These are phyloP conservation scores for Pisolithus microcarpus DNA, from an alignment of 768 basidiomycete species.

Conservation along the genomic window DNA sequence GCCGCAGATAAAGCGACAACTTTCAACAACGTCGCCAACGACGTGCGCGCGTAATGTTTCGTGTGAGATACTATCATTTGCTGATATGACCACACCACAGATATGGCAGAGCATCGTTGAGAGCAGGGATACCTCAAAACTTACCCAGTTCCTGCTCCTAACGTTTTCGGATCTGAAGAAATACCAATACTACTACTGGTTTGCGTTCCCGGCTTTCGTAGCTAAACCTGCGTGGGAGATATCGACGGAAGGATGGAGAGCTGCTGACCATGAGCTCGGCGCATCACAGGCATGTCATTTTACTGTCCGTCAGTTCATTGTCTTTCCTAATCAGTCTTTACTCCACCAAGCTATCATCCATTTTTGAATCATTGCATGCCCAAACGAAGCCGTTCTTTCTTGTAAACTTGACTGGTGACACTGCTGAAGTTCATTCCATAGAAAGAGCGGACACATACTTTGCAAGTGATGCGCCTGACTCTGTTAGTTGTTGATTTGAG, in stretches of 20 bases:
- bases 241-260: slow-evolving; percentile 49
- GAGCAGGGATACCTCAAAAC: slow-evolving; percentile 44
- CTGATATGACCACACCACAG: slow-evolving; percentile 27
- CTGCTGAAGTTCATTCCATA: slow-evolving; percentile 42
- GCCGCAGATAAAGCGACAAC: slow-evolving; percentile 81
- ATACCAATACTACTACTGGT: slow-evolving; percentile 98
- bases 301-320: background rate
- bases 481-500: slow-evolving; percentile 28
- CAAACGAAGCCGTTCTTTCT: slow-evolving; percentile 55
- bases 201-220: slow-evolving; percentile 89
- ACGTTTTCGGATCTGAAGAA: slow-evolving; percentile 98
- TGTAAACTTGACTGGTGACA: slow-evolving; percentile 34
- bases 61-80: background rate
- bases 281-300: slow-evolving; percentile 31
- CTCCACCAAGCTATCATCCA: slow-evolving; percentile 39
- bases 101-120: slow-evolving; percentile 61
- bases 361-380: slow-evolving; percentile 43
- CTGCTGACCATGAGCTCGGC: slow-evolving; percentile 40
- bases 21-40: slow-evolving; percentile 64
- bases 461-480: slow-evolving; percentile 31
- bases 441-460: slow-evolving; percentile 58
- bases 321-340: background rate
- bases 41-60: slow-evolving; percentile 37
- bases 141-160: slow-evolving; percentile 81
- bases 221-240: slow-evolving; percentile 90